Evolutionary conservation across 1,284 basidiomycete genomes (phyloP).

Genomic region (Ustilago cynodontis): DNA sequence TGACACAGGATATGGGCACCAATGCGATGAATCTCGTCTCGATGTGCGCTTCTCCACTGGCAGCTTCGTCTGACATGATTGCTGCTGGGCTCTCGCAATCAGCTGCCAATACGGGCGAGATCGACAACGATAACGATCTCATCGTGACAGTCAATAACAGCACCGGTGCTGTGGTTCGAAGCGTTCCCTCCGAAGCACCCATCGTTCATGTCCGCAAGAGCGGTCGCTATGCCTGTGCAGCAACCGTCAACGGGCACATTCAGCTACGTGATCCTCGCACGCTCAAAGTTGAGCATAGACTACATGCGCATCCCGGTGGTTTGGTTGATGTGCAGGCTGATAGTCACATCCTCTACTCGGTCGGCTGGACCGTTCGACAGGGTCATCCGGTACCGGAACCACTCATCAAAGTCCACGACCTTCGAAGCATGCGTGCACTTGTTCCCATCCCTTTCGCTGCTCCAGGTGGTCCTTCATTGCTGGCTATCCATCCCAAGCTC

Average conservation of each 20-base stretch:
- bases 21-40: slow-evolving; percentile 57
- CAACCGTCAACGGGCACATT: slow-evolving; percentile 61
- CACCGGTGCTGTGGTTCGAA: slow-evolving; percentile 61
- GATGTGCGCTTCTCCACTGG: slow-evolving; percentile 64
- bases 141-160: slow-evolving; percentile 62
- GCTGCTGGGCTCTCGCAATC: slow-evolving; percentile 58
- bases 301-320: slow-evolving; percentile 69
- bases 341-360: slow-evolving; percentile 64
- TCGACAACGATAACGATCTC: slow-evolving; percentile 53
- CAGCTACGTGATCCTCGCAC: slow-evolving; percentile 68
- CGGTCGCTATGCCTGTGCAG: slow-evolving; percentile 56
- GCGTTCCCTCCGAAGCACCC: slow-evolving; percentile 58
- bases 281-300: slow-evolving; percentile 61
- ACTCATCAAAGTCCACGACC: slow-evolving; percentile 90
- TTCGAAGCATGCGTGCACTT: slow-evolving; percentile 82
- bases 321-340: slow-evolving; percentile 68
- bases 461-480: slow-evolving; percentile 86
- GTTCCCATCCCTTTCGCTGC: slow-evolving; percentile 82
- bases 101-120: slow-evolving; percentile 43
- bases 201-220: slow-evolving; percentile 63
- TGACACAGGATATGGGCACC: slow-evolving; percentile 37
- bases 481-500: slow-evolving; percentile 84
- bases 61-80: slow-evolving; percentile 63
- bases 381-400: slow-evolving; percentile 90
- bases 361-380: slow-evolving; percentile 73